Conservation (phyloP, 371 early-diverging fungal genomes). For the Mortierella sp. region DNA sequence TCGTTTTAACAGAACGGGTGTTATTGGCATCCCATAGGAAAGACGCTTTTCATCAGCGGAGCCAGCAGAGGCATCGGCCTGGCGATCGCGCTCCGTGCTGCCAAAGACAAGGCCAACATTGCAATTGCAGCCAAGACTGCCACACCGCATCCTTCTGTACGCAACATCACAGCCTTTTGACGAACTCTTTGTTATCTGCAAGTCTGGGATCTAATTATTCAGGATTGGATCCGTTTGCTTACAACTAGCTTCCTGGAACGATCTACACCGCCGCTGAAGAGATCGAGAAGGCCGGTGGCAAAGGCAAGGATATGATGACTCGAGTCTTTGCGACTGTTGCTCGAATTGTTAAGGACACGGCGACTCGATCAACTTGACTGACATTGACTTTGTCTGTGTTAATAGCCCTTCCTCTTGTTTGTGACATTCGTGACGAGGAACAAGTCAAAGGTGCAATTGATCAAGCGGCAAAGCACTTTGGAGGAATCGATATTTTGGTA, state of each 20-base stretch:
- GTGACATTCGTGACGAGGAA: slow-evolving; percentile 85
- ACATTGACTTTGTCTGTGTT: no score
- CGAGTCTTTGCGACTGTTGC: no score
- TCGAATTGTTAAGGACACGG: no score
- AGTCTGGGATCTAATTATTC: no score
- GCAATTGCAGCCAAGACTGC: slow-evolving; percentile 87
- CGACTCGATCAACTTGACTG: no score
- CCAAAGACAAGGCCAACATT: slow-evolving; percentile 75
- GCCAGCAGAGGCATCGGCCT: slow-evolving; percentile 79
- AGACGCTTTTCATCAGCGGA: slow-evolving; percentile 80
- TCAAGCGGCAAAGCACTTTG: slow-evolving; percentile 71
- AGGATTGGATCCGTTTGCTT: no score
- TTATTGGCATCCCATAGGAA: slow-evolving; percentile 60
- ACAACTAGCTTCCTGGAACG: slow-evolving; percentile 77
- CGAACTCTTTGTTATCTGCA: no score
- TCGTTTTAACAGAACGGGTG: neutral
- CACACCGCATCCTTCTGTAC: slow-evolving; percentile 75
- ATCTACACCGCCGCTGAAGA: slow-evolving; percentile 81
- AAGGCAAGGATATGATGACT: no score
- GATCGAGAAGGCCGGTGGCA: slow-evolving; percentile 78
- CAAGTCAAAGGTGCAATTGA: slow-evolving; percentile 74
- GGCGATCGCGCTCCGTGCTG: slow-evolving; percentile 78
- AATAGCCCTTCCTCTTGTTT: slow-evolving; percentile 77
- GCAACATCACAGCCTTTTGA: neutral
- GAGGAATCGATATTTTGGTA: slow-evolving; percentile 83